Percentiles rank a stretch among this genome's conserved stretches.
phyloP scores from a whole-genome alignment of 148 eudicot genomes.

The Fagopyrum esculentum region DNA sequence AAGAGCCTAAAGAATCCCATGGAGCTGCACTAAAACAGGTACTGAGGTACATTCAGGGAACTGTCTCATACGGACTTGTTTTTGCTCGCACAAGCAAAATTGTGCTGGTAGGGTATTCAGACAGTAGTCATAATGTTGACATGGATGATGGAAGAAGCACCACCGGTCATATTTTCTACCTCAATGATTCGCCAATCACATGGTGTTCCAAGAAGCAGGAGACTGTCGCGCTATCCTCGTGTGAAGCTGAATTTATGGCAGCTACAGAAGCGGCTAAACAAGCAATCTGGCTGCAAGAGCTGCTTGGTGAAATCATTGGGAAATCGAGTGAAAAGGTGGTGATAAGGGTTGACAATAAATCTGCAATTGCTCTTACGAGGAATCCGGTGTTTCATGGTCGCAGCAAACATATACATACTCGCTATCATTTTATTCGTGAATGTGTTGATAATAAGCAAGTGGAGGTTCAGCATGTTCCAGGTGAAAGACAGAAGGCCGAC shows the following conservation, averaged over 20 bases:
- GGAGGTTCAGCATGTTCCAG: neutral
- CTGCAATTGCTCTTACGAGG: neutral
- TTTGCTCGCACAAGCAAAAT: too few relatives aligned
- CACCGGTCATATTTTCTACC: conserved; percentile 7
- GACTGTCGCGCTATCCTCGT: conserved; percentile 13
- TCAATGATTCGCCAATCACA: neutral
- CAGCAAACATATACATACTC: neutral
- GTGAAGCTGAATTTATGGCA: conserved; percentile 5
- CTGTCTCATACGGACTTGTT: too few relatives aligned
- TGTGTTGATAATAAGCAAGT: neutral
- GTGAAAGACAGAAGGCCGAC: neutral
- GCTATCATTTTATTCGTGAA: conserved; percentile 8
- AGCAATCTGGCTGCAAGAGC: neutral
- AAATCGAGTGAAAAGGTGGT: neutral
- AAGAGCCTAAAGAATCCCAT: neutral
- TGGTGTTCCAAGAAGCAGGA: neutral
- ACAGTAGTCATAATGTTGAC: conserved; percentile 14
- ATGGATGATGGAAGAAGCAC: conserved; percentile 16
- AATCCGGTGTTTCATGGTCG: conserved; percentile 2
- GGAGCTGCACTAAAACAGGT: neutral
- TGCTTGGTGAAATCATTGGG: neutral
- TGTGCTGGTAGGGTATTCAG: too few relatives aligned
- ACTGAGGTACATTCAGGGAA: too few relatives aligned
- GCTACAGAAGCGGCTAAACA: conserved; percentile 3
- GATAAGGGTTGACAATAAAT: neutral